Evolutionary conservation across 768 basidiomycete species (phyloP).

Genomic region (Cubamyces sp.): DNA sequence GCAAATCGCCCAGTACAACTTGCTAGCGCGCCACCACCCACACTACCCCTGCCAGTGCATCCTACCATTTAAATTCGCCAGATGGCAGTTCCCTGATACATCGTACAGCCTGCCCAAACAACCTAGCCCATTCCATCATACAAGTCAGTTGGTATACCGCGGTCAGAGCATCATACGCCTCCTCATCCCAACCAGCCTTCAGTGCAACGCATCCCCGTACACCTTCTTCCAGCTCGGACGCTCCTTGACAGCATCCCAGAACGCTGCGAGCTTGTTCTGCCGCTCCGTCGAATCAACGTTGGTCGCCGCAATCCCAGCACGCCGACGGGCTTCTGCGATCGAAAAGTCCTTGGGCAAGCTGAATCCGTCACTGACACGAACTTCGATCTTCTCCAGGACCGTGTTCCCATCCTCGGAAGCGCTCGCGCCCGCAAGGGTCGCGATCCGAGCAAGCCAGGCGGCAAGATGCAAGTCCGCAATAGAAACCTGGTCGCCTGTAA

Average conservation of each 20-base stretch:
- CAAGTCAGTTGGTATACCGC: constrained; percentile 8
- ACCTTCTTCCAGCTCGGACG: constrained; percentile 76
- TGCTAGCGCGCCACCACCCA: no score
- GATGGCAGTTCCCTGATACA: no score
- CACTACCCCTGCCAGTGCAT: no score
- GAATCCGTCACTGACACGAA: constrained; percentile 51
- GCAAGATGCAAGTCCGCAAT: constrained; percentile 81
- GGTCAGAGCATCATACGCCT: no score
- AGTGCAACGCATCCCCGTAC: constrained; percentile 54
- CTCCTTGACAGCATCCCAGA: constrained; percentile 72
- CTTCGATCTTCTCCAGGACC: constrained; percentile 55
- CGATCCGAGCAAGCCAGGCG: constrained; percentile 71
- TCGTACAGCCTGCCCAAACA: no score
- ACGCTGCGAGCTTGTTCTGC: constrained; percentile 61
- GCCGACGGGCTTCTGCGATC: constrained; percentile 37
- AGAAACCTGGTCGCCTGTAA: constrained; percentile 80
- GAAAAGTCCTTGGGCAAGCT: constrained; percentile 48
- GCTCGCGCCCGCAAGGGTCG: constrained; percentile 58
- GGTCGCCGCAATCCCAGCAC: constrained; percentile 32
- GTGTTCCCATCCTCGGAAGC: constrained; percentile 53
- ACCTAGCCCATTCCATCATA: background rate
- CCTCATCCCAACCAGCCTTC: constrained; percentile 8
- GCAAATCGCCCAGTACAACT: no score
- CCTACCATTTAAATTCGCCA: no score
- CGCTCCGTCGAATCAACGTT: constrained; percentile 35